Evolutionary conservation across 768 basidiomycete genomes (phyloP).

Genomic region (Clitopilus passeckerianus): DNA sequence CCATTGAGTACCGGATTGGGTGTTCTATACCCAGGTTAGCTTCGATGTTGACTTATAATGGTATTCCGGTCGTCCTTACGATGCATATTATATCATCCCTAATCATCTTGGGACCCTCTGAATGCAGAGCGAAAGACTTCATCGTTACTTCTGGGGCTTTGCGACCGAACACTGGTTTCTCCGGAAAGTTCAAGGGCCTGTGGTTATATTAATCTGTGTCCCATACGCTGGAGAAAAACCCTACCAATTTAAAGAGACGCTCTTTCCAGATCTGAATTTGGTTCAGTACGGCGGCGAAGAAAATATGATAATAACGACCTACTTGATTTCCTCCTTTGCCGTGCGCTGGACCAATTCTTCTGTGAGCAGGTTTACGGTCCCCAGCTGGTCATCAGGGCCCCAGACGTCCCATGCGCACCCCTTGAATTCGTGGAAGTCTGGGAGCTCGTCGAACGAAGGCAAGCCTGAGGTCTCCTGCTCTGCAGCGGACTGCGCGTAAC

Average conservation of each 20-base stretch:
- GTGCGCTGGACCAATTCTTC: constrained; percentile 56
- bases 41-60: not conserved
- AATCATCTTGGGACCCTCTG: constrained; percentile 16
- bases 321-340: constrained; percentile 52
- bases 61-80: constrained; percentile 17
- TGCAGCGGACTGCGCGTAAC: not conserved
- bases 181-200: constrained; percentile 68
- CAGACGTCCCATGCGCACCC: constrained; percentile 71
- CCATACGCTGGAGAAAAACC: not conserved
- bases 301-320: not conserved
- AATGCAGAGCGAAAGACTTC: constrained; percentile 13
- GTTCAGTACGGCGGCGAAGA: not conserved
- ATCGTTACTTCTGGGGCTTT: constrained; percentile 48
- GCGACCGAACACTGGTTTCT: constrained; percentile 56
- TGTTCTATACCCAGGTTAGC: constrained; percentile 39
- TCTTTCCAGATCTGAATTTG: constrained; percentile 40
- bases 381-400: constrained; percentile 62
- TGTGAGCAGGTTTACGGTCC: constrained; percentile 63
- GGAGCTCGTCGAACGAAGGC: constrained; percentile 32
- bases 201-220: not conserved
- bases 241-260: constrained; percentile 60
- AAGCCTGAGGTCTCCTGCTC: constrained; percentile 15
- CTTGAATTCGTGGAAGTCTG: constrained; percentile 43
- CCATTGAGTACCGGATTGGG: constrained; percentile 70
- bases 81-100: constrained; percentile 56